These are phyloP conservation scores for Ogataea parapolymorpha DNA, from an alignment of 805 yeast species.

Conservation along the genomic window DNA sequence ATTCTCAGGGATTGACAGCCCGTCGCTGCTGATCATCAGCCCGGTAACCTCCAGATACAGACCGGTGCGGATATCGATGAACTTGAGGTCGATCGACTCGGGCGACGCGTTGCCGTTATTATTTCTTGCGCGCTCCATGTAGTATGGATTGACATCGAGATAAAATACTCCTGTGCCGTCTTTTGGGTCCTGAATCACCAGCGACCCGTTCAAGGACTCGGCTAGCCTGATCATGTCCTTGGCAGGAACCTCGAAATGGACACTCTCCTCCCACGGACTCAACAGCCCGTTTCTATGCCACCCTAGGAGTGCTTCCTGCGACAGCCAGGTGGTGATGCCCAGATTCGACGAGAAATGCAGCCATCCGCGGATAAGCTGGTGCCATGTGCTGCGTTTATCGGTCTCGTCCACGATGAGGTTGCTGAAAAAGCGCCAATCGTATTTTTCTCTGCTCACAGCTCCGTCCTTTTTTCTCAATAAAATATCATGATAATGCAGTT, in stretches of 20 bases:
- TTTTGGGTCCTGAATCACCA: slow-evolving; percentile 41
- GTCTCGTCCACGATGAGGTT: slow-evolving; percentile 35
- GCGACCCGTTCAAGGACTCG: slow-evolving; percentile 43
- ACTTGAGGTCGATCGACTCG: slow-evolving; percentile 48
- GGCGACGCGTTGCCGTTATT: slow-evolving; percentile 46
- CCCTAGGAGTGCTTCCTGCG: slow-evolving; percentile 48
- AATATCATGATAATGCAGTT: slow-evolving; percentile 33
- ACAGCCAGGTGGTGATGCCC: slow-evolving; percentile 44
- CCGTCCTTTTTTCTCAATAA: slow-evolving; percentile 31
- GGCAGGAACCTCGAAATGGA: slow-evolving; percentile 51
- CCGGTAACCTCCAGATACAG: slow-evolving; percentile 59
- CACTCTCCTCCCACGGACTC: slow-evolving; percentile 52
- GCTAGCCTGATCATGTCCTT: slow-evolving; percentile 45
- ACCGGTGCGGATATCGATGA: slow-evolving; percentile 60
- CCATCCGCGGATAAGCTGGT: slow-evolving; percentile 45
- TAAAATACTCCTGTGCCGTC: slow-evolving; percentile 44
- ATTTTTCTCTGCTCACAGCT: slow-evolving; percentile 36
- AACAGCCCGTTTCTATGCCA: slow-evolving; percentile 49
- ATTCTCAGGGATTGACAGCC: slow-evolving; percentile 14
- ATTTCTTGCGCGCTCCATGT: slow-evolving; percentile 44
- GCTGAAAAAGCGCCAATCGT: slow-evolving; percentile 69
- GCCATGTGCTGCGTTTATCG: slow-evolving; percentile 43
- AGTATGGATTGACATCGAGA: slow-evolving; percentile 48
- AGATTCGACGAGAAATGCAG: slow-evolving; percentile 40
- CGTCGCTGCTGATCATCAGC: slow-evolving; percentile 27